These are phyloP conservation scores for Hanseniaspora lindneri DNA, from an alignment of 805 yeast species.

Conservation along the genomic window DNA sequence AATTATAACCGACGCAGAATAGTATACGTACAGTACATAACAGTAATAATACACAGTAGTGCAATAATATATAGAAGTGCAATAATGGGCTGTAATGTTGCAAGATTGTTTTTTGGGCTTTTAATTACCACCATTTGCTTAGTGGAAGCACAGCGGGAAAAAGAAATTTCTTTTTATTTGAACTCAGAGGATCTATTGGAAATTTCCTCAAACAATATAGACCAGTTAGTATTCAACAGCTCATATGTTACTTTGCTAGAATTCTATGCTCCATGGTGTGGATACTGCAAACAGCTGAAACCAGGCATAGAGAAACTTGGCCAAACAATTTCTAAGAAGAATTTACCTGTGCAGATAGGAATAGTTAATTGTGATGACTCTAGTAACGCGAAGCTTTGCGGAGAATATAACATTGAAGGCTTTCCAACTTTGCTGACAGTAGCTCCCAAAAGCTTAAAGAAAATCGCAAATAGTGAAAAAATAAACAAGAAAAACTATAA, in stretches of 20 bases:
- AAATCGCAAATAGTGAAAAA: conserved; percentile 15
- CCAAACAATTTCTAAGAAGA: conserved; percentile 32
- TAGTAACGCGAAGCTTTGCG: conserved; percentile 57
- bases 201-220: conserved; percentile 46
- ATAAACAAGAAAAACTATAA: conserved; percentile 31
- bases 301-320: conserved; percentile 57
- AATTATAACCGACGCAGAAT: too few species aligned
- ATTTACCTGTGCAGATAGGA: conserved; percentile 51
- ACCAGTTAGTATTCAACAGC: conserved; percentile 50
- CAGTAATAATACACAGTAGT: too few species aligned
- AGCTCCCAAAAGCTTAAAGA: conserved; percentile 47
- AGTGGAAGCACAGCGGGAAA: background rate
- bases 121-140: background rate
- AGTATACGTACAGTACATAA: too few species aligned
- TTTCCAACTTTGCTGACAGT: conserved; percentile 77
- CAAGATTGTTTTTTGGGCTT: background rate
- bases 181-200: conserved; percentile 38
- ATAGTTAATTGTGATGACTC: conserved; percentile 78
- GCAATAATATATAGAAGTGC: too few species aligned
- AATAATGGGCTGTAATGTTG: background rate
- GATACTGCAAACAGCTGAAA: conserved; percentile 68
- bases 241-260: conserved; percentile 75
- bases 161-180: conserved; percentile 26
- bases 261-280: conserved; percentile 98
- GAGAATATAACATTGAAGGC: conserved; percentile 52